Conservation (phyloP, 1,284 basidiomycete genomes). For the Paramarasmius palmivorus region DNA sequence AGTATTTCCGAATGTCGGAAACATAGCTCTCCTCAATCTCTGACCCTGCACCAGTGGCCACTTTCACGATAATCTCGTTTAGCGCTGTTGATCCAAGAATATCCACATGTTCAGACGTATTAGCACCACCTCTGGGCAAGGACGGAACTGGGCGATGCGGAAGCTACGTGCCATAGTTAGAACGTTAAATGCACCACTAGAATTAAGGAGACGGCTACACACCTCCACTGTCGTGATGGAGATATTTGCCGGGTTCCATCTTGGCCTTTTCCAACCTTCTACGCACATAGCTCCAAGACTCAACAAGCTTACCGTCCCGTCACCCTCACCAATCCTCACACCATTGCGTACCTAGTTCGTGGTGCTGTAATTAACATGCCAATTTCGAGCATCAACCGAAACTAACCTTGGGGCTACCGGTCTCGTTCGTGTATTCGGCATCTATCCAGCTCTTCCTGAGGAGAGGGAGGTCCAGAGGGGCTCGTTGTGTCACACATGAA, state of each 20-base stretch:
- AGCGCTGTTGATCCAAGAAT: conserved; percentile 86
- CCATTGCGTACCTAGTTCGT: conserved; percentile 72
- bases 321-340: conserved; percentile 91
- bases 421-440: conserved; percentile 72
- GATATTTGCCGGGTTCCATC: conserved; percentile 95
- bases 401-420: conserved; percentile 57
- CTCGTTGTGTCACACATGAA: conserved; percentile 43
- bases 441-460: conserved; percentile 81
- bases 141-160: conserved; percentile 79
- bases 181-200: background rate
- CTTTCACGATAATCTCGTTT: conserved; percentile 90
- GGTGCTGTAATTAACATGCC: background rate
- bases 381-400: background rate
- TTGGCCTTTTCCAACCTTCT: conserved; percentile 88
- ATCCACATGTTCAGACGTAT: conserved; percentile 92
- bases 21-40: conserved; percentile 77
- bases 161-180: conserved; percentile 48
- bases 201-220: conserved; percentile 19
- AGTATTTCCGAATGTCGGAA: conserved; percentile 81
- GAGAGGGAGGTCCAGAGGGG: conserved; percentile 60
- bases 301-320: conserved; percentile 91
- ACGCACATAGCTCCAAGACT: conserved; percentile 95
- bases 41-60: conserved; percentile 75
- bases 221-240: conserved; percentile 87
- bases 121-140: conserved; percentile 87